Conservation (phyloP, 1,139 yeast genomes). For the Magnusiomyces paraingens region DNA sequence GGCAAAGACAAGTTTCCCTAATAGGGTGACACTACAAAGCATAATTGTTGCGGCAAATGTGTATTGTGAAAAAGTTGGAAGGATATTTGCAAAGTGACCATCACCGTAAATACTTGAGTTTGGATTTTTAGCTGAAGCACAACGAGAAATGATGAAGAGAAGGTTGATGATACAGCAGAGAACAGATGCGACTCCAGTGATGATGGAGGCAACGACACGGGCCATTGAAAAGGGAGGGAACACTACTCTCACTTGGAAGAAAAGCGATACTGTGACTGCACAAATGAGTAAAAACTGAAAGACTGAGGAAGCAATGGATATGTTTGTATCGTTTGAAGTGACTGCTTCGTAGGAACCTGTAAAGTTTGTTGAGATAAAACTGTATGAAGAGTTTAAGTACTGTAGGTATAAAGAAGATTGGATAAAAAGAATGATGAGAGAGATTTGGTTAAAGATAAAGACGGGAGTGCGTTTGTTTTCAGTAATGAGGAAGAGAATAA, state of each 20-base stretch:
- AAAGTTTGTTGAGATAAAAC: conserved; percentile 44
- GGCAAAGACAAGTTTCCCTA: conserved; percentile 58
- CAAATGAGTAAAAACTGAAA: conserved; percentile 53
- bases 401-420: conserved; percentile 54
- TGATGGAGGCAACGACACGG: conserved; percentile 36
- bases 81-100: conserved; percentile 12
- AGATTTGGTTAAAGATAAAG: conserved; percentile 58
- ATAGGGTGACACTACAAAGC: conserved; percentile 52
- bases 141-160: conserved; percentile 5
- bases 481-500: conserved; percentile 20
- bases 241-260: conserved; percentile 64
- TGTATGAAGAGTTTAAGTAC: conserved; percentile 48
- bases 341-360: conserved; percentile 43
- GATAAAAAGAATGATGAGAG: conserved; percentile 48
- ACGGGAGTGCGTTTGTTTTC: conserved; percentile 47
- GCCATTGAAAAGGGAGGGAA: conserved; percentile 48
- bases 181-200: conserved; percentile 42
- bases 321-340: conserved; percentile 33
- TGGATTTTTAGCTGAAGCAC: conserved; percentile 7
- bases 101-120: conserved; percentile 3
- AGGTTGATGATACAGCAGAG: conserved; percentile 33
- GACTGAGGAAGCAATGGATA: conserved; percentile 54
- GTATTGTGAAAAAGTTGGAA: conserved; percentile 35
- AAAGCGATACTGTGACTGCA: conserved; percentile 56
- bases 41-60: conserved; percentile 64